Evolutionary conservation across 1,139 yeast genomes (phyloP).

Genomic region (Geotrichum bryndzae): DNA sequence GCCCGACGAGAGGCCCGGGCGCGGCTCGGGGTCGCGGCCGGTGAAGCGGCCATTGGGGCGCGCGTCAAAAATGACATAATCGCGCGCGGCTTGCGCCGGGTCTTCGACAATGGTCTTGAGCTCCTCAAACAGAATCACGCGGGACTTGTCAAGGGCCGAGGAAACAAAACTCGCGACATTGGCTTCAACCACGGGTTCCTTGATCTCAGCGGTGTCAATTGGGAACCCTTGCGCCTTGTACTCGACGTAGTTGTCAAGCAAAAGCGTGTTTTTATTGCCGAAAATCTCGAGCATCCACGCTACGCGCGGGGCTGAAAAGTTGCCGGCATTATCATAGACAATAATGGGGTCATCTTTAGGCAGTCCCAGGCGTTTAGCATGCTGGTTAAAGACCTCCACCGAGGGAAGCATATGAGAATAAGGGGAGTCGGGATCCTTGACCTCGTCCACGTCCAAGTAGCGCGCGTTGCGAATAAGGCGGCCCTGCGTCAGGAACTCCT

Average conservation of each 20-base stretch:
- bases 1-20: conserved; percentile 81
- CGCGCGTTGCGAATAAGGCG: conserved; percentile 60
- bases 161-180: conserved; percentile 32
- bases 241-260: conserved; percentile 62
- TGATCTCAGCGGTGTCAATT: conserved; percentile 32
- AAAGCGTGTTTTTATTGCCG: conserved; percentile 61
- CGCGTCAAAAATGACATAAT: conserved; percentile 67
- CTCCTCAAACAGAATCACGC: conserved; percentile 61
- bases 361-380: conserved; percentile 33
- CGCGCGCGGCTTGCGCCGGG: conserved; percentile 40
- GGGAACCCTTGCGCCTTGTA: conserved; percentile 42
- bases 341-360: conserved; percentile 50
- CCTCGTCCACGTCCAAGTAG: conserved; percentile 72
- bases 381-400: conserved; percentile 46
- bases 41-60: conserved; percentile 68
- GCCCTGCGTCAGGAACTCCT: conserved; percentile 32
- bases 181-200: conserved; percentile 23
- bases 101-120: conserved; percentile 49
- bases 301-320: conserved; percentile 83
- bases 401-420: conserved; percentile 91
- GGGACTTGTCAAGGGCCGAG: conserved; percentile 40
- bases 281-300: conserved; percentile 81
- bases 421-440: conserved; percentile 50
- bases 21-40: conserved; percentile 79
- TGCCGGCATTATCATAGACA: conserved; percentile 80